Evolutionary conservation across 2,329 filamentous ascomycete species (phyloP).

Genomic region (Colletotrichum tanaceti): DNA sequence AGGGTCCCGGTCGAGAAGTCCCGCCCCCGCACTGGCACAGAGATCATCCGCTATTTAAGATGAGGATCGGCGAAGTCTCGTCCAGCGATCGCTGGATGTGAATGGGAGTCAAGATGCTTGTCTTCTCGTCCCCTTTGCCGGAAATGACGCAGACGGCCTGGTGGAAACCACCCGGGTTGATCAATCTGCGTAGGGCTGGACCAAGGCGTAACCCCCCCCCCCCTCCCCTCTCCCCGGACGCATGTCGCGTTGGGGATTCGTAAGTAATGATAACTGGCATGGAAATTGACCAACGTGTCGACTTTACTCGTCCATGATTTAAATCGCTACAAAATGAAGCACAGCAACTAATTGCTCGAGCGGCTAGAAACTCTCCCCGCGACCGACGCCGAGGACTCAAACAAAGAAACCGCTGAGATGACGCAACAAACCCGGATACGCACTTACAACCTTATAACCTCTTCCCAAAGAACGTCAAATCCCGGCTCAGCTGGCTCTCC

Average conservation of each 20-base stretch:
- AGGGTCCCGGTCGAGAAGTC: background rate
- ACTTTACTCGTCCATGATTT: no score
- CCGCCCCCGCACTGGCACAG: background rate
- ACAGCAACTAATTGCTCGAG: no score
- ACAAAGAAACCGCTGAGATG: background rate
- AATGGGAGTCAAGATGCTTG: background rate
- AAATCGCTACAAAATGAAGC: background rate
- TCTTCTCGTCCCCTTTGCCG: background rate
- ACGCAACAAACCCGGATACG: no score
- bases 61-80: slow-evolving; percentile 13
- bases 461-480: slow-evolving; percentile 60
- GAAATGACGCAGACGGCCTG: background rate
- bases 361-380: no score
- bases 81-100: background rate
- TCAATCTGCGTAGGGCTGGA: background rate
- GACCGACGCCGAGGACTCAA: background rate
- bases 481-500: slow-evolving; percentile 59
- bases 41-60: slow-evolving; percentile 1
- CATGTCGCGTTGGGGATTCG: background rate
- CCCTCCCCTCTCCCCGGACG: background rate
- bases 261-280: background rate
- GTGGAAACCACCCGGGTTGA: background rate
- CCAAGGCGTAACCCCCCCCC: background rate
- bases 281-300: background rate
- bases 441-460: slow-evolving; percentile 27